Base-by-base conservation (phyloP, 805 yeast genomes). In the Myxozyma geophila region DNA sequence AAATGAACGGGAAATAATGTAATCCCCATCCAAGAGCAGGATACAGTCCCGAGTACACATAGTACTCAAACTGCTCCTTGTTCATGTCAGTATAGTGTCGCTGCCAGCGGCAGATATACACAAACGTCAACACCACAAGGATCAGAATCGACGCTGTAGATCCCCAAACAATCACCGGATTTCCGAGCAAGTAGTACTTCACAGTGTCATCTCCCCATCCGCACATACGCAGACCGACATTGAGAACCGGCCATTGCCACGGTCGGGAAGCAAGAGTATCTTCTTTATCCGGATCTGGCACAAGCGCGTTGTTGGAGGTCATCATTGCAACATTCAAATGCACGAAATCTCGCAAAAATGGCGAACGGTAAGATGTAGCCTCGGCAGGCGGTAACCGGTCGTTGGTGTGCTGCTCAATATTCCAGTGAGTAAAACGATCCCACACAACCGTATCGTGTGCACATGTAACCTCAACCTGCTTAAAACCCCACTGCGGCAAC, bases 401-500 rank as follows among this genome's bases (percentile, higher is more conserved):
- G 73, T 87, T 86, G 63, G 76, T 77, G 75, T 88, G 91, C 69
- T 83, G 83, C 75, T 89, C 96, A 60, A 89, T 74, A 75, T 89
- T 89, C 96, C 96, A 89, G 88, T 89, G 86, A 8, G 92, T 85
- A 59, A 82, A 79, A 72, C 85, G 84, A 74, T 88, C 91, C 59
- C 79, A 79, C 10, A 75, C 67, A 35, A 83, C 76, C 72, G 86
- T 78, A 54, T 70, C 67, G 35, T 75, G 74, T 59, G 75, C 72
- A 78, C 99, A 95, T 1, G 87, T 87, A 68, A 95, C 93, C 79
- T 95, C 99, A 67, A 97, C 96, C 80, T 95, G 99, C 74, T 91
- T 85, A 83, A 93, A 95, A 21, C 99, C 99, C 99, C 99, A 95
- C 17, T 85, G 86, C 19, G 99, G 99, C 73, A 92, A 86, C 28